Evolutionary conservation across 768 basidiomycete species (phyloP).

Genomic region (Kwoniella heveanensis): DNA sequence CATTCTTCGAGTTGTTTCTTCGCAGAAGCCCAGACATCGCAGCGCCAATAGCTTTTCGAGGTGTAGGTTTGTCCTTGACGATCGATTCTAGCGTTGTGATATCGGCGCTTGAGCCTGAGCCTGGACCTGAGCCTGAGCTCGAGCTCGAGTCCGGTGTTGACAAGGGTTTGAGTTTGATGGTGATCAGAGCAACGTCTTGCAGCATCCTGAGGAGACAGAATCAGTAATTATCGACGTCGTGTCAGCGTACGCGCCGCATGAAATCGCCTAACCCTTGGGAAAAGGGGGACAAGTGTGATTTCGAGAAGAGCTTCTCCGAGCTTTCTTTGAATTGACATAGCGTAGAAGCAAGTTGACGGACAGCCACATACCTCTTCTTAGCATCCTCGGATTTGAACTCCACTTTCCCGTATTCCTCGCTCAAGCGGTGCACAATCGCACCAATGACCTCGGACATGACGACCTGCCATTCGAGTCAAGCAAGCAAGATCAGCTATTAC

Average conservation of each 20-base stretch:
- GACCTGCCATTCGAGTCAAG: conserved; percentile 61
- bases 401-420: conserved; percentile 79
- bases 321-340: no score
- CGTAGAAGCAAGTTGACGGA: no score
- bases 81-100: conserved; percentile 82
- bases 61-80: conserved; percentile 73
- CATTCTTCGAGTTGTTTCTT: conserved; percentile 21
- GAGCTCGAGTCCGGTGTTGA: not conserved
- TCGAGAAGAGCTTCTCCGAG: no score
- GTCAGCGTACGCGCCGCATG: no score
- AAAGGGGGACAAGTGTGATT: no score
- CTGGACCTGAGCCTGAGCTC: no score
- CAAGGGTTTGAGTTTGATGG: conserved; percentile 56
- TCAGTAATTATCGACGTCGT: no score
- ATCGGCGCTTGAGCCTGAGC: conserved; percentile 58
- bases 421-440: conserved; percentile 84
- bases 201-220: conserved; percentile 69
- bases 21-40: conserved; percentile 44
- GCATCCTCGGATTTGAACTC: conserved; percentile 80
- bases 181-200: conserved; percentile 74
- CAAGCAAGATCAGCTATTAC: not conserved
- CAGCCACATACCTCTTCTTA: conserved; percentile 70
- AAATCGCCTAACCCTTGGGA: no score
- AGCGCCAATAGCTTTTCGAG: conserved; percentile 45
- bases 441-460: conserved; percentile 96